Base-by-base conservation (phyloP, 2,329 filamentous ascomycete species). In the Zymoseptoria passerinii region DNA sequence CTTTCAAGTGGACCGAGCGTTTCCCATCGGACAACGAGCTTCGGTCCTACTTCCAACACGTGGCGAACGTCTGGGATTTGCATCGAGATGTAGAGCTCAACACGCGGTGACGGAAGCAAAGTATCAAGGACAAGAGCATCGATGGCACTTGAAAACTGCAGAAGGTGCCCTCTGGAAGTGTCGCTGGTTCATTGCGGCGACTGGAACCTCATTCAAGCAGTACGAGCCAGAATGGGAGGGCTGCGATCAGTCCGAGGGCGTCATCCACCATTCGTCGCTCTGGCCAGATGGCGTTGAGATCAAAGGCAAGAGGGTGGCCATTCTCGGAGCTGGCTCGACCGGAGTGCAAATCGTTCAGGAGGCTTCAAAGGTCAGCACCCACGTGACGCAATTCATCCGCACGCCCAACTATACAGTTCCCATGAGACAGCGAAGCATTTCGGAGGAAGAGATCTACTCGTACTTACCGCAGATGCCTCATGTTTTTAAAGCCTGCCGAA, bases 371-470 rank as follows among this genome's bases (percentile, higher is more conserved):
- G 64, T 67, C 20, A 66, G 65, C 8, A 55, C 53, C 1, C 73
- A 68, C 1, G 69, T 88, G 1, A 77, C 74, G 0, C 81, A 87
- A 23, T 87, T 87, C 70, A 83, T 87, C 65, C 78, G 85, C 10
- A 87, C 84, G 0, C 85, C 85, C 0, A 88, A 87, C 58, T 74
- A 85, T 4, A 82, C 82, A 0, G 66, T 88, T 1, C 84, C 84
- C 0, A 85, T 88, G 82, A 75, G 78, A 4, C 78, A 80, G 57
- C 72, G 75, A 4, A 48, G 72, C 1, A 72, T 85, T 29, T 78
- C 76, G 0, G 70, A 67, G 3, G 75, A 79, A 54, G 79, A 83
- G 40, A 63, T 63, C 28, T 57, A 57, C 20, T 48, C 54, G 23
- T 52, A 50, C n/a, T 54, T 58, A 51, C 40, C 53, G 1, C 61